Evolutionary conservation across 2,329 filamentous ascomycete species (phyloP).

Genomic region (Colletotrichum somersetense): DNA sequence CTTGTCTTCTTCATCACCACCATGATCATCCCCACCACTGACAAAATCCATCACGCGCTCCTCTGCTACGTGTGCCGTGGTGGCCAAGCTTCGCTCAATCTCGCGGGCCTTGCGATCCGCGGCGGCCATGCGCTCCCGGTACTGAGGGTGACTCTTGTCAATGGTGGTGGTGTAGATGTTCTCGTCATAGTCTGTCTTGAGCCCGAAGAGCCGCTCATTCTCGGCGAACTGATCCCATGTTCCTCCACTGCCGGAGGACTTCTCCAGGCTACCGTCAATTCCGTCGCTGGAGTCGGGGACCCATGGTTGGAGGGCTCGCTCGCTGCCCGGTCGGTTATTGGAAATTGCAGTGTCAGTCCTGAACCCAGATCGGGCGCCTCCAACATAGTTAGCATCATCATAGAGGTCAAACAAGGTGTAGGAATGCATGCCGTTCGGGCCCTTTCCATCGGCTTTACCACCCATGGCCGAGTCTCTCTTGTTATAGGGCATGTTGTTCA

Average conservation of each 20-base stretch:
- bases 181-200: conserved; percentile 93
- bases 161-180: conserved; percentile 94
- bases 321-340: conserved; percentile 74
- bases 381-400: conserved; percentile 30
- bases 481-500: conserved; percentile 52
- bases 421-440: conserved; percentile 54
- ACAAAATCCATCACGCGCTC: conserved; percentile 82
- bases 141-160: conserved; percentile 85
- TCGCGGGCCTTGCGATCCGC: conserved; percentile 89
- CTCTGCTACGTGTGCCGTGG: conserved; percentile 88
- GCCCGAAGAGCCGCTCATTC: conserved; percentile 88
- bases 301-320: conserved; percentile 86
- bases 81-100: conserved; percentile 81
- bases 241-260: conserved; percentile 55
- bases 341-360: conserved; percentile 92
- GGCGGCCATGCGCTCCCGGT: conserved; percentile 80
- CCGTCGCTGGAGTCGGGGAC: conserved; percentile 74
- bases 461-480: conserved; percentile 54
- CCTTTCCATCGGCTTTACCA: conserved; percentile 53
- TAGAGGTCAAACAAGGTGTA: neutral
- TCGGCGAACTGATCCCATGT: conserved; percentile 95
- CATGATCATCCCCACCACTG: conserved; percentile 72
- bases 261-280: conserved; percentile 79
- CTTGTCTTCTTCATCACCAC: conserved; percentile 93
- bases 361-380: conserved; percentile 78